A percentile compares a stretch with the other conserved stretches of the same genome.
Evolutionary conservation across 305 asterid genomes (phyloP).

Genomic region (Rubia tinctorum): DNA sequence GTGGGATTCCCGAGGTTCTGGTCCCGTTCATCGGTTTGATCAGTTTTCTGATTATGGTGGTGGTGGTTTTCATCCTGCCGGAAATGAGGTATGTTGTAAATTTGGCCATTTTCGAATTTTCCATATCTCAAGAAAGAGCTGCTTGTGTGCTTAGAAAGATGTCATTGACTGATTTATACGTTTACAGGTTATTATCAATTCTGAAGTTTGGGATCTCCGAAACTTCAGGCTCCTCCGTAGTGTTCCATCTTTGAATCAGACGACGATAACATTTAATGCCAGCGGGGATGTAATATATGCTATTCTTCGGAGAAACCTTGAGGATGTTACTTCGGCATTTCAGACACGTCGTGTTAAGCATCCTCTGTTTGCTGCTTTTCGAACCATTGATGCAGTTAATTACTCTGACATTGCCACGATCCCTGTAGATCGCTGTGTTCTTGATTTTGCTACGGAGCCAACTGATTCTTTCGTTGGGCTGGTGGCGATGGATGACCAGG

Average conservation of each 20-base stretch:
- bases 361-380: slow-evolving; percentile 90
- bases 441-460: slow-evolving; percentile 88
- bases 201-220: slow-evolving; percentile 99
- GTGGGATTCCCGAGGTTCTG: slow-evolving; percentile 86
- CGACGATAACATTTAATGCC: slow-evolving; percentile 79
- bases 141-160: neutral
- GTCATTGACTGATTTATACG: slow-evolving; percentile 5
- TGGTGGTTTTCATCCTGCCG: slow-evolving; percentile 99
- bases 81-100: slow-evolving; percentile 70
- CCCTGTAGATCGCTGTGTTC: slow-evolving; percentile 94
- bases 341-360: slow-evolving; percentile 87
- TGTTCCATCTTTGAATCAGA: slow-evolving; percentile 90
- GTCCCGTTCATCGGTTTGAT: slow-evolving; percentile 83
- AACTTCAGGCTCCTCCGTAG: slow-evolving; percentile 81
- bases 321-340: slow-evolving; percentile 85
- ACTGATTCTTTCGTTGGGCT: slow-evolving; percentile 96
- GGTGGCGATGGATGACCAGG: slow-evolving; percentile 93
- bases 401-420: slow-evolving; percentile 91
- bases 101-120: neutral
- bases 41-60: slow-evolving; percentile 94
- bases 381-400: slow-evolving; percentile 93
- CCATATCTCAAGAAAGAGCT: neutral
- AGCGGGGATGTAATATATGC: slow-evolving; percentile 95
- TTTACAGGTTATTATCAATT: slow-evolving; percentile 84
- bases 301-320: slow-evolving; percentile 88